Evolutionary conservation across 345 rosid genomes (phyloP).

Genomic region (Camelina sativa): DNA sequence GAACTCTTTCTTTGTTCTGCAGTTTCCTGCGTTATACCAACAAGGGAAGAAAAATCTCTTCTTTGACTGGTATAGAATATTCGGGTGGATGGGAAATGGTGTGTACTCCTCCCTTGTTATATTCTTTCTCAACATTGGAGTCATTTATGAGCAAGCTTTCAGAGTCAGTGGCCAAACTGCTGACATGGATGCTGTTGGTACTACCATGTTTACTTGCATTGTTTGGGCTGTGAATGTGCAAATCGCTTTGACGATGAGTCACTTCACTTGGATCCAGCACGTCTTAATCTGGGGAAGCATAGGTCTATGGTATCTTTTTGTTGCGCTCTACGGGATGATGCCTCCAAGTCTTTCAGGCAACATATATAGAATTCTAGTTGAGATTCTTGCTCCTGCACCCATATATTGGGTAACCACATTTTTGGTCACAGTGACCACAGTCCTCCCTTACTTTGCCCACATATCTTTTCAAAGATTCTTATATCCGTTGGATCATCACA

Average conservation of each 20-base stretch:
- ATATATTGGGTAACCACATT: conserved; percentile 74
- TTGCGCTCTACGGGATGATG: conserved; percentile 71
- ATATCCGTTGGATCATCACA: conserved; percentile 90
- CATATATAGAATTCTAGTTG: conserved; percentile 66
- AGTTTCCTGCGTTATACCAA: conserved; percentile 97
- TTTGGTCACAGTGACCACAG: conserved; percentile 67
- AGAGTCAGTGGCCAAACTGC: conserved; percentile 74
- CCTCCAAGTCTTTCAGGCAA: conserved; percentile 70
- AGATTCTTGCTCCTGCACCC: conserved; percentile 86
- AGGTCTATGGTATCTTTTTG: conserved; percentile 77
- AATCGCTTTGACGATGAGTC: conserved; percentile 89
- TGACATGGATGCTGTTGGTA: conserved; percentile 81
- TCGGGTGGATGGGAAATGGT: conserved; percentile 95
- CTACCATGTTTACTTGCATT: conserved; percentile 94
- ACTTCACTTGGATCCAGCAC: conserved; percentile 98
- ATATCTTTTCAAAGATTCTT: conserved; percentile 77
- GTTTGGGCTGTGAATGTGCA: conserved; percentile 90
- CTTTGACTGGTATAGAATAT: conserved; percentile 86
- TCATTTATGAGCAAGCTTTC: conserved; percentile 78
- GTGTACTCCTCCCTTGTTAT: conserved; percentile 71
- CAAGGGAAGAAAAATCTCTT: conserved; percentile 90
- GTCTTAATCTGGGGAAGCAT: conserved; percentile 89
- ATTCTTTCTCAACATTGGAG: conserved; percentile 70
- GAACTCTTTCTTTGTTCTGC: conserved; percentile 24
- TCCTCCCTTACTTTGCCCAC: conserved; percentile 67